These are phyloP conservation scores for Aureobasidium sp. DNA, from an alignment of 2,329 filamentous ascomycete genomes.

Conservation along the genomic window DNA sequence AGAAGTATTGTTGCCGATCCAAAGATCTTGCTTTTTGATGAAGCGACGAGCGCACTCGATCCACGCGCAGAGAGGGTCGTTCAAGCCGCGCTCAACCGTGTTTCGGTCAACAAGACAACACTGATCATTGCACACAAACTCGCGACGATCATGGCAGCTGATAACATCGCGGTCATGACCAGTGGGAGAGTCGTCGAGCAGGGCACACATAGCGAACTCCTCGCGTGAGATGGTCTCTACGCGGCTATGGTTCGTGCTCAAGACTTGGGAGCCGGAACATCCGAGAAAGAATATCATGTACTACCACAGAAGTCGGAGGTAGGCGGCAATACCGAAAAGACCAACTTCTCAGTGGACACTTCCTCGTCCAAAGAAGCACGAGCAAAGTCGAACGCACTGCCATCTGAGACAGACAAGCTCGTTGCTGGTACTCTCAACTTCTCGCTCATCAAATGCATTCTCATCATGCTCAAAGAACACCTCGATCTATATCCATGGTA, in stretches of 20 bases:
- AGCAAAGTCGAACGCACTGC: no score
- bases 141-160: conserved; percentile 37
- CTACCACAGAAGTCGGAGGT: not conserved
- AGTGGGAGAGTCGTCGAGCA: conserved; percentile 39
- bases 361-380: not conserved
- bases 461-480: conserved; percentile 32
- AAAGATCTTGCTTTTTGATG: conserved; percentile 30
- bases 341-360: not conserved
- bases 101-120: conserved; percentile 29
- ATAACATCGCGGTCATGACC: conserved; percentile 42
- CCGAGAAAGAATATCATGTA: not conserved
- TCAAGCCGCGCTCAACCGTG: conserved; percentile 28
- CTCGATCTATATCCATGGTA: conserved; percentile 34
- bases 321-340: not conserved
- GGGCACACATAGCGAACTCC: conserved; percentile 36
- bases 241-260: conserved; percentile 41
- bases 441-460: conserved; percentile 31
- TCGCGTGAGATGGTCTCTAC: conserved; percentile 34
- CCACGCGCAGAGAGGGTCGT: conserved; percentile 29
- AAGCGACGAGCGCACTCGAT: conserved; percentile 33
- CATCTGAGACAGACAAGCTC: conserved; percentile 10
- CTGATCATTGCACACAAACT: conserved; percentile 40
- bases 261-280: conserved; percentile 32
- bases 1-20: conserved; percentile 31
- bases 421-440: conserved; percentile 25